Evolutionary conservation across 2,329 filamentous ascomycete genomes (phyloP).

Genomic region (Sporothrix mexicana): DNA sequence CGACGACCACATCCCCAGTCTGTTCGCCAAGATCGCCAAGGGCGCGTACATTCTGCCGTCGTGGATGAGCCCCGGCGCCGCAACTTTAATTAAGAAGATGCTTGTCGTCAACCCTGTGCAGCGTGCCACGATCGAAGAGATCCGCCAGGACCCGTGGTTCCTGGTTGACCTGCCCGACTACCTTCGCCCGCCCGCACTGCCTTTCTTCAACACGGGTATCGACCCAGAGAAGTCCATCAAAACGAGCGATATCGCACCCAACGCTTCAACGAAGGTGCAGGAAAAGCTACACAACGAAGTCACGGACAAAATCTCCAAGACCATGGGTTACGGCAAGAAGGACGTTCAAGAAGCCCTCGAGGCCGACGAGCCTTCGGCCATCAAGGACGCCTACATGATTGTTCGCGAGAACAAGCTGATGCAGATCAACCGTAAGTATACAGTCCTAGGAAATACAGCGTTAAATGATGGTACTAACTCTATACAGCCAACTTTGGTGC

Average conservation of each 20-base stretch:
- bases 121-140: constrained; percentile 91
- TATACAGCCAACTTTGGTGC: constrained; percentile 51
- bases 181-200: constrained; percentile 83
- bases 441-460: no score
- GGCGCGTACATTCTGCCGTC: constrained; percentile 91
- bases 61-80: constrained; percentile 86
- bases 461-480: constrained; percentile 16
- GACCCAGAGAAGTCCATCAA: constrained; percentile 92
- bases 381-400: constrained; percentile 99
- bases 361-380: constrained; percentile 91
- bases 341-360: constrained; percentile 94
- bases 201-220: constrained; percentile 92
- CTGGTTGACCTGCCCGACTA: constrained; percentile 84
- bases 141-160: constrained; percentile 94
- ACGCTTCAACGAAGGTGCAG: constrained; percentile 77
- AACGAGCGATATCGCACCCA: constrained; percentile 78
- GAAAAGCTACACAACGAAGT: constrained; percentile 92
- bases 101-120: constrained; percentile 93
- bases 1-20: constrained; percentile 95
- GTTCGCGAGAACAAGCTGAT: constrained; percentile 97
- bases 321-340: constrained; percentile 94
- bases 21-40: constrained; percentile 97
- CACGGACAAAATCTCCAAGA: constrained; percentile 93
- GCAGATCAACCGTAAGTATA: constrained; percentile 83
- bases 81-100: constrained; percentile 86